A percentile compares a stretch with the other conserved stretches of the same genome.
phyloP scores from a whole-genome alignment of 257 asterid genomes.

The Ballota nigra region DNA sequence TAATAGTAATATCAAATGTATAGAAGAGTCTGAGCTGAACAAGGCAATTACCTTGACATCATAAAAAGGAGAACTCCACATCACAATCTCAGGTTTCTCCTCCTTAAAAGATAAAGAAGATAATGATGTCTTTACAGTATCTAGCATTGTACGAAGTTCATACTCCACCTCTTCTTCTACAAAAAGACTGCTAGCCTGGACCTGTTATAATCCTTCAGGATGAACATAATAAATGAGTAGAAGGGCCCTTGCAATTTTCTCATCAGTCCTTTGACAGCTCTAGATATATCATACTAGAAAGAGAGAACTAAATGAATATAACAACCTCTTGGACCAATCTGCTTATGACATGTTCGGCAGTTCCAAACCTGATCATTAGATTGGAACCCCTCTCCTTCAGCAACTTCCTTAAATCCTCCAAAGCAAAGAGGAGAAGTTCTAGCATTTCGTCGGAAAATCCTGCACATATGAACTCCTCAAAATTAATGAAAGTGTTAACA shows the following conservation, averaged over 20 bases:
- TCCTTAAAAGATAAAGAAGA: constrained; percentile 34
- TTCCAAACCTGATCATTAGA: constrained; percentile 82
- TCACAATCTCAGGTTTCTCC: constrained; percentile 42
- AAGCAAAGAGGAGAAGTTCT: constrained; percentile 67
- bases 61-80: constrained; percentile 70
- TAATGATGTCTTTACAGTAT: constrained; percentile 48
- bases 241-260: constrained; percentile 24
- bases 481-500: not conserved
- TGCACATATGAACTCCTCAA: constrained; percentile 25
- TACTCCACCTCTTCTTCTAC: constrained; percentile 88
- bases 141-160: constrained; percentile 51
- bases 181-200: constrained; percentile 60
- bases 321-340: constrained; percentile 63
- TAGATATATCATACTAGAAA: constrained; percentile 23
- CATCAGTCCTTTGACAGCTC: constrained; percentile 30
- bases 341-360: constrained; percentile 59
- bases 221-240: constrained; percentile 42
- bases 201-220: constrained; percentile 58
- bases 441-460: constrained; percentile 82
- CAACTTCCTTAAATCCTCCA: constrained; percentile 71
- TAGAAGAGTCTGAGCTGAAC: constrained; percentile 14
- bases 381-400: constrained; percentile 71
- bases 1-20: not conserved
- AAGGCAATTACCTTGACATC: constrained; percentile 48
- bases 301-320: constrained; percentile 32